Percentiles rank a stretch among this genome's conserved stretches.
Evolutionary conservation across 2,329 filamentous ascomycete genomes (phyloP).

Genomic region (Claviceps paspali): DNA sequence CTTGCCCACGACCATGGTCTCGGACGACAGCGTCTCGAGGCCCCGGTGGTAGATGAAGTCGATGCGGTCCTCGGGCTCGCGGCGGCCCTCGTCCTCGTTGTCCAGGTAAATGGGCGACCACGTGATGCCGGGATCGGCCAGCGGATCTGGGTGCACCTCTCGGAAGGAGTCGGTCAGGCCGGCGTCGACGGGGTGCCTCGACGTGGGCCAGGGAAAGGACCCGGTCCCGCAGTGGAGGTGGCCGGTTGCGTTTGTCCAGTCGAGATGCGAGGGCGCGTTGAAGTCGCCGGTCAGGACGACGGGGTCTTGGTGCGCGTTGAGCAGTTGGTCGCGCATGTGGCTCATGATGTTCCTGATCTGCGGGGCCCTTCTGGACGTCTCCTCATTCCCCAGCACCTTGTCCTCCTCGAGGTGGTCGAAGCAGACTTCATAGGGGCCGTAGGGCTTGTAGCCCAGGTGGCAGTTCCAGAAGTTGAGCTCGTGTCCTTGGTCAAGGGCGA

Average conservation of each 20-base stretch:
- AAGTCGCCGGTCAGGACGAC: conserved; percentile 26
- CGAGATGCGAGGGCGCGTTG: conserved; percentile 28
- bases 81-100: conserved; percentile 16
- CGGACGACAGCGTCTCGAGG: conserved; percentile 17
- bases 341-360: conserved; percentile 21
- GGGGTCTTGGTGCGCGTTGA: conserved; percentile 15
- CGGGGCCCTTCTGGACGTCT: conserved; percentile 20
- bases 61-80: conserved; percentile 26
- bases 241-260: conserved; percentile 20
- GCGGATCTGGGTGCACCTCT: conserved; percentile 20
- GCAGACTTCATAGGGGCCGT: conserved; percentile 29
- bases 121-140: conserved; percentile 17
- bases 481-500: conserved; percentile 17
- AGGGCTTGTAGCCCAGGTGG: conserved; percentile 23
- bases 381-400: conserved; percentile 19
- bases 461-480: conserved; percentile 20
- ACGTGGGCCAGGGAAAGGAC: conserved; percentile 23
- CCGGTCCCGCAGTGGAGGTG: conserved; percentile 21
- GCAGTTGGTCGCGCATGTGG: conserved; percentile 17
- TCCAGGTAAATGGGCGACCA: conserved; percentile 25
- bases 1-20: conserved; percentile 17
- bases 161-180: conserved; percentile 27
- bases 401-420: conserved; percentile 19
- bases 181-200: conserved; percentile 16
- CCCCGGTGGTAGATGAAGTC: conserved; percentile 28